Base-by-base conservation (phyloP, 352 stramenopile species). In the Pythium sukuiense region DNA sequence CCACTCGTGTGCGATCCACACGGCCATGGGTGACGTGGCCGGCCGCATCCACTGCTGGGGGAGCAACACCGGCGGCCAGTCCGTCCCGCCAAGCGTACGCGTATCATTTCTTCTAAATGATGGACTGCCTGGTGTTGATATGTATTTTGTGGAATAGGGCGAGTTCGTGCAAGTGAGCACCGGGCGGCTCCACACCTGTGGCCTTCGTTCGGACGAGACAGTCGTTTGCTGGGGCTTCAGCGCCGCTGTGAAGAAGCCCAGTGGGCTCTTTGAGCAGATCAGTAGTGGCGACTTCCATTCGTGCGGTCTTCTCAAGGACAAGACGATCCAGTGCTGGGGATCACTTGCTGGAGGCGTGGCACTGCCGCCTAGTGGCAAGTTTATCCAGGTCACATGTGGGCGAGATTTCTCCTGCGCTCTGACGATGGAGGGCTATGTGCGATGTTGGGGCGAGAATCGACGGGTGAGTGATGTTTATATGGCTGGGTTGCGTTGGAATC, bases 141-240 rank as follows among this genome's bases (percentile, higher is more conserved):
- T 60, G 32, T 5, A 50, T 39, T 24, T n/a, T 30, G 5, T 39
- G 32, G 5, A 35, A 0, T 46, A 84, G 73, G 79, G 74, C 4
- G 70, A 88, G 30, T 95, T 93, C 65, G 87, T 96, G 45, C 87
- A 96, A 71, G 77, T 96, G 57, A 92, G 80, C 58, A 77, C 68
- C 2, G 87, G 87, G 0, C 74, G 85, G 2, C 76, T 94, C 61
- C 87, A 96, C 60, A 88, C 76, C 11, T 95, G 87, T 49, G 87
- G 82, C 20, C 72, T 95, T 30, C 81, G 71, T 16, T 76, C 92
- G 24, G 86, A 93, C 50, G 86, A 95, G 74, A 89, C 80, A 7
- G 58, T 95, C 41, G 71, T 82, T 59, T 96, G 87, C 65, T 96
- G 87, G 87, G 87, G 87, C 46, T 58, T 76, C 6, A 78, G 81